Conservation (phyloP, 2,329 filamentous ascomycete genomes). For the Neonectria faginata region DNA sequence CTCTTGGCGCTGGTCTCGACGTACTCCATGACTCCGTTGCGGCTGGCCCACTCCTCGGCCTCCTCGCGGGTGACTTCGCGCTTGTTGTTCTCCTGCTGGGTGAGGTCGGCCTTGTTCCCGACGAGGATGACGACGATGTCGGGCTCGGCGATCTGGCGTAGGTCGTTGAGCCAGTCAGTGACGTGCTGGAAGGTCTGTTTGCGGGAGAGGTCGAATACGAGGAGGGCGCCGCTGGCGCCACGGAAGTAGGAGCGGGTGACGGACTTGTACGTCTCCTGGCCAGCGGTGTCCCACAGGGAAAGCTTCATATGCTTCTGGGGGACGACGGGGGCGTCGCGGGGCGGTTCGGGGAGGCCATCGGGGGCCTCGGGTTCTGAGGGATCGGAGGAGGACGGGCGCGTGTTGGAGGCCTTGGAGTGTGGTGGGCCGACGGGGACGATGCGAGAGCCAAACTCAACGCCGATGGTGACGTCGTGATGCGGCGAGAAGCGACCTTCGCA, state of each 20-base stretch:
- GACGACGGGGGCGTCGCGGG: slow-evolving; percentile 51
- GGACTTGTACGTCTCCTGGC: slow-evolving; percentile 97
- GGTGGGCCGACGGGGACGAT: slow-evolving; percentile 92
- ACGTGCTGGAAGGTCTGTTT: slow-evolving; percentile 87
- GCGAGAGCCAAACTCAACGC: slow-evolving; percentile 93
- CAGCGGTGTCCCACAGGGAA: slow-evolving; percentile 94
- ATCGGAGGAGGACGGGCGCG: slow-evolving; percentile 39
- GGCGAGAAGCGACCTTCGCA: slow-evolving; percentile 96
- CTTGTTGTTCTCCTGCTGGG: slow-evolving; percentile 68
- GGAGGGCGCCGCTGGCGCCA: slow-evolving; percentile 76
- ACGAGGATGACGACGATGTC: slow-evolving; percentile 95
- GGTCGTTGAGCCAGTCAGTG: slow-evolving; percentile 92
- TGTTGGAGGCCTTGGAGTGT: slow-evolving; percentile 63
- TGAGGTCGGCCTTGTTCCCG: slow-evolving; percentile 93
- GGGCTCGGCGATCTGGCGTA: slow-evolving; percentile 94
- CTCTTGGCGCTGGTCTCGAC: slow-evolving; percentile 97
- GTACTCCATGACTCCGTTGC: slow-evolving; percentile 90
- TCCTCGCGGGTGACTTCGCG: slow-evolving; percentile 85
- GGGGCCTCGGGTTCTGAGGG: slow-evolving; percentile 31
- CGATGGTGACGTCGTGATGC: slow-evolving; percentile 97
- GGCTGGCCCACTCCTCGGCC: slow-evolving; percentile 88
- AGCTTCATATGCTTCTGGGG: slow-evolving; percentile 89
- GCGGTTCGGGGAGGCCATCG: slow-evolving; percentile 66
- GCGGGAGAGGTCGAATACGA: slow-evolving; percentile 95
- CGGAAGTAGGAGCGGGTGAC: slow-evolving; percentile 96